These are phyloP conservation scores for Corylus americana DNA, from an alignment of 306 rosid genomes.

Conservation along the genomic window DNA sequence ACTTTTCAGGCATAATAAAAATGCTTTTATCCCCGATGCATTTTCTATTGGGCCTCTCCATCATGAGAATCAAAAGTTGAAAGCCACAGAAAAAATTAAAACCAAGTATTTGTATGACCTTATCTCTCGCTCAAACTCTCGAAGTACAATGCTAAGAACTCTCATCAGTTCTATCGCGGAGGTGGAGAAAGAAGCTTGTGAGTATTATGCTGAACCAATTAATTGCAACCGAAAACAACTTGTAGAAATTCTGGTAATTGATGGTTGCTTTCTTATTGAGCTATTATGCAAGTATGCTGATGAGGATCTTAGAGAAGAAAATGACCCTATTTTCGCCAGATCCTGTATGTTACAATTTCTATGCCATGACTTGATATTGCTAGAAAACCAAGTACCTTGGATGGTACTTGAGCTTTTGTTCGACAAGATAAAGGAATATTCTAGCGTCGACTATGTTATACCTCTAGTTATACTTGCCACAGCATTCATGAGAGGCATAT, in stretches of 20 bases:
- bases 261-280: constrained; percentile 36
- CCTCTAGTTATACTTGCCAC: background rate
- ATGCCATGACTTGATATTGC: constrained; percentile 15
- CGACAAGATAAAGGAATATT: background rate
- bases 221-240: background rate
- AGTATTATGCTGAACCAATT: constrained; percentile 6
- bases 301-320: background rate
- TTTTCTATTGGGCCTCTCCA: constrained; percentile 28
- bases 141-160: no score
- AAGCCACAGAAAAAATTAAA: constrained; percentile 11
- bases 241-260: constrained; percentile 28
- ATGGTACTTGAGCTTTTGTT: constrained; percentile 16
- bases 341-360: no score
- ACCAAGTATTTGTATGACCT: background rate
- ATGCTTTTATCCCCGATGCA: constrained; percentile 3
- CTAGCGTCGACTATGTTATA: background rate
- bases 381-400: constrained; percentile 39
- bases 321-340: constrained; percentile 5
- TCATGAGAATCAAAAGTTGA: background rate
- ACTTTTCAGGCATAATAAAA: background rate
- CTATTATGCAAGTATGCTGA: background rate
- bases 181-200: background rate
- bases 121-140: no score
- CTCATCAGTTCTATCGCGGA: background rate
- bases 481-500: background rate